phyloP scores from a whole-genome alignment of 768 basidiomycete genomes.

The Trametes coccinea region DNA sequence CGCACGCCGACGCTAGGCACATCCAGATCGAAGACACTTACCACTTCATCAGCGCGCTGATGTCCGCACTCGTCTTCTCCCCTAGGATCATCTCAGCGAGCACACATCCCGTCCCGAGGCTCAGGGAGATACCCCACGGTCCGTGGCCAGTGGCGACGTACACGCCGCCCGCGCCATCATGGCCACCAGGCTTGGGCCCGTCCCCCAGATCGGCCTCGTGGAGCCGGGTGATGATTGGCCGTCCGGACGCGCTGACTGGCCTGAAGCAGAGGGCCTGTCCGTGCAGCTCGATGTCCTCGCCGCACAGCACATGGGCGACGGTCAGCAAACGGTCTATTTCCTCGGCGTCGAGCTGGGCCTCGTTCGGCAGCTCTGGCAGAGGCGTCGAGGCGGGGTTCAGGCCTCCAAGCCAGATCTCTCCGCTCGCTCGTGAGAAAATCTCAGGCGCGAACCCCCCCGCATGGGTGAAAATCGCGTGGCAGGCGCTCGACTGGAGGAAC shows the following conservation, averaged over 20 bases:
- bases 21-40: conserved; percentile 18
- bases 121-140: conserved; percentile 40
- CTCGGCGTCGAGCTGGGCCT: conserved; percentile 12
- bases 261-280: conserved; percentile 37
- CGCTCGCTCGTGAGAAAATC: conserved; percentile 33
- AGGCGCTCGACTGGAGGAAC: conserved; percentile 11
- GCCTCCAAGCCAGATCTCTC: conserved; percentile 37
- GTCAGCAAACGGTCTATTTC: conserved; percentile 18
- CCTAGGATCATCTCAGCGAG: conserved; percentile 34
- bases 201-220: conserved; percentile 30
- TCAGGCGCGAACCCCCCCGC: conserved; percentile 33
- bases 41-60: conserved; percentile 29
- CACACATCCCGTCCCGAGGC: conserved; percentile 35
- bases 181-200: conserved; percentile 21
- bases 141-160: conserved; percentile 40
- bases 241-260: conserved; percentile 34
- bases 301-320: conserved; percentile 22
- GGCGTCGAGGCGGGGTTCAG: conserved; percentile 29
- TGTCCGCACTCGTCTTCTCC: conserved; percentile 31
- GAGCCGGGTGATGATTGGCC: conserved; percentile 35
- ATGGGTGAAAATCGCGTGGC: conserved; percentile 37
- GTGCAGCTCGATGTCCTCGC: conserved; percentile 29
- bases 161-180: conserved; percentile 24
- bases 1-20: background rate
- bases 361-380: conserved; percentile 29